A percentile compares a stretch with the other conserved stretches of the same genome.
These are phyloP conservation scores for Quillaja saponaria DNA, from an alignment of 306 rosid species.

Conservation along the genomic window DNA sequence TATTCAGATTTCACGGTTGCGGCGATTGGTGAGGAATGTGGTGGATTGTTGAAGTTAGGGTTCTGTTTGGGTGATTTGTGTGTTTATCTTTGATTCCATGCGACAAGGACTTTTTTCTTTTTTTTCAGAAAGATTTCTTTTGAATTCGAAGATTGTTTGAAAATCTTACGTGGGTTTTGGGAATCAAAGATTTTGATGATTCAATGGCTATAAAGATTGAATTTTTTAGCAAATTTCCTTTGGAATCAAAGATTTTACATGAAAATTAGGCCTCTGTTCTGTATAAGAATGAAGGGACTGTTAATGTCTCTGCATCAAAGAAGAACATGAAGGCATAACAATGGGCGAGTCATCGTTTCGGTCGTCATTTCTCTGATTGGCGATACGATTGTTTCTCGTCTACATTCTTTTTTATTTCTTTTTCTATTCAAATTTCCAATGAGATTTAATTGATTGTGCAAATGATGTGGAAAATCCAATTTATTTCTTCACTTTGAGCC, in stretches of 20 bases:
- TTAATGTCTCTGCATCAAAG: constrained; percentile 32
- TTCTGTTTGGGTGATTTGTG: too few relatives aligned
- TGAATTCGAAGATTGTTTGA: too few relatives aligned
- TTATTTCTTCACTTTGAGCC: constrained; percentile 36
- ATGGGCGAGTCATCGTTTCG: constrained; percentile 88
- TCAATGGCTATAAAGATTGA: too few relatives aligned
- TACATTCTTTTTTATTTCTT: constrained; percentile 28
- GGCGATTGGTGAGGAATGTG: not conserved
- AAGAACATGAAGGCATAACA: constrained; percentile 53
- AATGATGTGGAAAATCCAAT: constrained; percentile 23
- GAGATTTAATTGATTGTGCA: not conserved
- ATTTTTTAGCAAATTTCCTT: too few relatives aligned
- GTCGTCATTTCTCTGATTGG: constrained; percentile 57
- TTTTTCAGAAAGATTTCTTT: too few relatives aligned
- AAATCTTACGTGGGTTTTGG: too few relatives aligned
- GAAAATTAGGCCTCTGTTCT: constrained; percentile 36
- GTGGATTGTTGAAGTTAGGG: not conserved
- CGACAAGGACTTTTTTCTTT: too few relatives aligned
- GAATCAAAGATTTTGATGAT: too few relatives aligned
- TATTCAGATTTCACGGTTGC: not conserved
- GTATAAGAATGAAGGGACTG: constrained; percentile 29
- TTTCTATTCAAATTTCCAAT: too few relatives aligned
- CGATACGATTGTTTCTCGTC: constrained; percentile 82
- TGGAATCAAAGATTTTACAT: too few relatives aligned
- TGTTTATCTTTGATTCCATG: too few relatives aligned